Percentiles rank a stretch among this genome's conserved stretches.
phyloP scores from a whole-genome alignment of 495 filamentous ascomycete species.

The Hyphodiscus hymeniophilus region DNA sequence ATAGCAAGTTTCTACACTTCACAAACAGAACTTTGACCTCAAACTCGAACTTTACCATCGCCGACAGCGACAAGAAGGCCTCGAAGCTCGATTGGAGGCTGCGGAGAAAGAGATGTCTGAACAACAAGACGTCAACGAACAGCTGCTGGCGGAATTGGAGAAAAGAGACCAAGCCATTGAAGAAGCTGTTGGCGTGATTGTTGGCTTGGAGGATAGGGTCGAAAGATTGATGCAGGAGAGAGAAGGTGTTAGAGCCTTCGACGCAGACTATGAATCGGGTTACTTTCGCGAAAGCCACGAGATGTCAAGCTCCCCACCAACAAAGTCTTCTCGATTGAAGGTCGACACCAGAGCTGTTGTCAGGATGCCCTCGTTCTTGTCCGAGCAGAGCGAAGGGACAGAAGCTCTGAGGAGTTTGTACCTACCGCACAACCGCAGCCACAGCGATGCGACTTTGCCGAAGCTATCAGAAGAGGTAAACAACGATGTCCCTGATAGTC shows the following conservation, averaged over 20 bases:
- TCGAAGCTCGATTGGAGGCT: slow-evolving; percentile 56
- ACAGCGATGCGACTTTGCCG: slow-evolving; percentile 32
- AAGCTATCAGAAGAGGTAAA: slow-evolving; percentile 25
- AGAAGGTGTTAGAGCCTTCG: slow-evolving; percentile 14
- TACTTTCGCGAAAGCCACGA: slow-evolving; percentile 13
- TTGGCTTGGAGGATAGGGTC: slow-evolving; percentile 59
- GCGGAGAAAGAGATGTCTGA: slow-evolving; percentile 46
- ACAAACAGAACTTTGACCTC: slow-evolving; percentile 85
- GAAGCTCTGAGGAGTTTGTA: slow-evolving; percentile 60
- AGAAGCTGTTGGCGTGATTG: slow-evolving; percentile 77
- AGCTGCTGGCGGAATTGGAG: slow-evolving; percentile 59
- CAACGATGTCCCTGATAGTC: slow-evolving; percentile 41
- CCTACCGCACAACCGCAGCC: slow-evolving; percentile 37
- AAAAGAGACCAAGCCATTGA: slow-evolving; percentile 69
- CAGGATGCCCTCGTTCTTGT: slow-evolving; percentile 61
- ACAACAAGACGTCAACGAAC: slow-evolving; percentile 53
- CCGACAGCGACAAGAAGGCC: slow-evolving; percentile 41
- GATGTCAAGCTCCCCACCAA: slow-evolving; percentile 12
- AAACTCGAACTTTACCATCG: slow-evolving; percentile 79
- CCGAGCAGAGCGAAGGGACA: slow-evolving; percentile 51
- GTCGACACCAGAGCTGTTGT: slow-evolving; percentile 24
- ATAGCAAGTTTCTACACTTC: slow-evolving; percentile 49
- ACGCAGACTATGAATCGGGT: slow-evolving; percentile 10
- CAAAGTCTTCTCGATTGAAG: not conserved
- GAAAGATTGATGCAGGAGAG: slow-evolving; percentile 39